Evolutionary conservation across 805 yeast genomes (phyloP), one percentile per base, ranked within the genome.

Genomic region (Ogataea ganodermae): DNA sequence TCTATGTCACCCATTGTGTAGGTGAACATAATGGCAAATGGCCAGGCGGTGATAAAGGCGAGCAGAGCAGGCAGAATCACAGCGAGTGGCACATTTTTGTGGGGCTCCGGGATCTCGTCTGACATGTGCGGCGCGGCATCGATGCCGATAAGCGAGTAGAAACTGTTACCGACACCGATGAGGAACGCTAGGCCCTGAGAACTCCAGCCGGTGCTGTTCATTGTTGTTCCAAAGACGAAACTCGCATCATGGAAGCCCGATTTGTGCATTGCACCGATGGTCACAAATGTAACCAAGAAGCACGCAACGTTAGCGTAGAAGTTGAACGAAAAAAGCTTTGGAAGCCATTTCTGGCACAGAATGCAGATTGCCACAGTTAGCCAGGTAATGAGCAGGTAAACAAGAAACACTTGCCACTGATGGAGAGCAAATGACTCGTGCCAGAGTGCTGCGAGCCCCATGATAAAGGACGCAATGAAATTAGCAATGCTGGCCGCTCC

Each of bases 51-150:
- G n/a, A 62, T 12, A 6, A 60, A 63, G 1, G 68, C 65, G 6
- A 60, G 47, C 4, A 57, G 41, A 27, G 60, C 61, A 17, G 68
- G 56, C 17, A 62, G 49, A 17, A 63, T 51, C 58, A 65, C 66
- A 12, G 65, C 69, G 21, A 56, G 46, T 1, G 68, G 68, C 14
- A 65, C 57, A 28, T 62, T 61, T 38, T 48, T 60, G 35, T 52
- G 63, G 3, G 70, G 67, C 8, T 55, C 28, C 6, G 60, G 62
- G 20, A 65, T 54, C 45, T 65, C 68, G 37, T 64, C 68, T 5
- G 68, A 55, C 63, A 63, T 58, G 50, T 65, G 70, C 24, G 64
- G 53, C 3, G 67, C 63, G 4, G 63, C 67, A 46, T 67, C 71
- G 33, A 60, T 58, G 26, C 67, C 59, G 24, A 59, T 50, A 6